A percentile compares a stretch with the other conserved stretches of the same genome.
Conservation (phyloP, 1,139 yeast species). For the Candida tropicalis region DNA sequence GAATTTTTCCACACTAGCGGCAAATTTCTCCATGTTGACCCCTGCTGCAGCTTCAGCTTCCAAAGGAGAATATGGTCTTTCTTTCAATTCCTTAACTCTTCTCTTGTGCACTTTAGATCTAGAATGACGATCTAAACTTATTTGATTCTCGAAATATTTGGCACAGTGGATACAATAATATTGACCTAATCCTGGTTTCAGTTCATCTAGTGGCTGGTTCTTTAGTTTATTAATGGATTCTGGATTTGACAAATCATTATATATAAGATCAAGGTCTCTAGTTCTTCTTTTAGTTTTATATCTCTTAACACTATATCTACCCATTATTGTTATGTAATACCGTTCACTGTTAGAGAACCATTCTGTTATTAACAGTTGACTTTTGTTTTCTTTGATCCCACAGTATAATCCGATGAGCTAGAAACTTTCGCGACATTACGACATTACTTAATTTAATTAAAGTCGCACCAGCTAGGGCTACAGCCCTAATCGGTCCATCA, state of each 20-base stretch:
- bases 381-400: not conserved
- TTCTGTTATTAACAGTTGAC: too few relatives aligned
- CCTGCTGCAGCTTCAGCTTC: conserved; percentile 95
- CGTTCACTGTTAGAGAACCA: too few relatives aligned
- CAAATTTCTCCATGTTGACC: conserved; percentile 64
- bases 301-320: conserved; percentile 75
- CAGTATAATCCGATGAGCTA: conserved; percentile 6
- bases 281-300: conserved; percentile 84
- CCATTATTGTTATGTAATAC: conserved; percentile 54
- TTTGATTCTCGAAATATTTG: conserved; percentile 81
- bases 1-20: conserved; percentile 61
- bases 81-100: conserved; percentile 72
- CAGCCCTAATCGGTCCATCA: conserved; percentile 2
- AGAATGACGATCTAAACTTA: conserved; percentile 71
- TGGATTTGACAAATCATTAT: conserved; percentile 67
- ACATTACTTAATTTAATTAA: not conserved
- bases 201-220: conserved; percentile 86
- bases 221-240: conserved; percentile 65
- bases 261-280: conserved; percentile 82
- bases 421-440: conserved; percentile 3
- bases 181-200: conserved; percentile 92
- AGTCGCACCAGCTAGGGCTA: conserved; percentile 4
- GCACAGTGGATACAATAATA: conserved; percentile 94
- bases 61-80: conserved; percentile 80
- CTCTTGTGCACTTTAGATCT: conserved; percentile 83